Evolutionary conservation across 2,329 filamentous ascomycete genomes (phyloP).

Genomic region (Penicillium sumatraense): DNA sequence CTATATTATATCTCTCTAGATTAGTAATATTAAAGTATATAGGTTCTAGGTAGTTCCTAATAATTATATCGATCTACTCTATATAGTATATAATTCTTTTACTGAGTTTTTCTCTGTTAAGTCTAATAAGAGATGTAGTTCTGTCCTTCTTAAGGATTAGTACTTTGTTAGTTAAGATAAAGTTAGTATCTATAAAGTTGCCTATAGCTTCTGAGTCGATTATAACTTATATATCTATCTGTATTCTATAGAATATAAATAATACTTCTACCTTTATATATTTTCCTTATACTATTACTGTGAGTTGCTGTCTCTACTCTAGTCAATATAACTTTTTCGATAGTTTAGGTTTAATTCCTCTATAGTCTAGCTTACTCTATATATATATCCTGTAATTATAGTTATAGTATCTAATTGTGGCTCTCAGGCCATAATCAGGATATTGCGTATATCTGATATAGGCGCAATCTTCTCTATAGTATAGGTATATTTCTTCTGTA

Average conservation of each 20-base stretch:
- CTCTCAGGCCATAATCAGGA: neutral
- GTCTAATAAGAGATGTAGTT: neutral
- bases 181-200: neutral
- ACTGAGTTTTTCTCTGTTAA: neutral
- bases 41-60: neutral
- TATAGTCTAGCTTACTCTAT: neutral
- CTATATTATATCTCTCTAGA: neutral
- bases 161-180: neutral
- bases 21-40: too few species aligned
- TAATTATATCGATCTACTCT: neutral
- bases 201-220: neutral
- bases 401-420: neutral
- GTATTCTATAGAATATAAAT: neutral
- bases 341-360: neutral
- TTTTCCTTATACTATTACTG: neutral
- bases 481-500: neutral
- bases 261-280: neutral
- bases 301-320: neutral
- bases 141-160: neutral
- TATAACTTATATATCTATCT: neutral
- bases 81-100: neutral
- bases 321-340: neutral
- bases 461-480: neutral
- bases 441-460: neutral
- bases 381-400: neutral